Base-by-base conservation (phyloP, 2,329 filamentous ascomycete genomes). In the Fusarium kyushuense region DNA sequence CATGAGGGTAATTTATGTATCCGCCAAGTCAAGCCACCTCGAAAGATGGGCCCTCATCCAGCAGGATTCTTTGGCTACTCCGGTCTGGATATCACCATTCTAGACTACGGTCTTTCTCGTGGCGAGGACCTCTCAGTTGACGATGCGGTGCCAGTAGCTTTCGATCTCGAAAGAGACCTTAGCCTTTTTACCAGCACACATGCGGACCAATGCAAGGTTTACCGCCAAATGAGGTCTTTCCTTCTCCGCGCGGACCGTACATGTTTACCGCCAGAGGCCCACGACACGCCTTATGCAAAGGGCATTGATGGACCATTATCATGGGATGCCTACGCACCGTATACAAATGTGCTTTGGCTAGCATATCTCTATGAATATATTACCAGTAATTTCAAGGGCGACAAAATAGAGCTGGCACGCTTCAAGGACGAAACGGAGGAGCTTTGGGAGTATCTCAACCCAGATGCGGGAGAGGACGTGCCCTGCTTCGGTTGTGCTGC, bases 1-100 rank as follows among this genome's bases (percentile, higher is more conserved):
- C 88, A 90, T 69, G 88, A 90, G 66, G 88, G 88, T 6, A 90
- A 90, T 67, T 76, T 90, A 17, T 90, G 88, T 65, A 82, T 90
- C 47, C 81, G 83, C 5, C 82, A 81, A 53, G 76, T 79, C 1
- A 73, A 78, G 4, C 70, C 80, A 4, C 72, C 81, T 1, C 72
- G 72, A 11, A 70, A 77, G 3, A 76, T 75, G 33, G 74, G 76
- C 6, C 66, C 76, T 42, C 71, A 71, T 16, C 73, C 76, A 5
- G 66, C 54, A 0, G 77, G 80, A 4, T 78, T 80, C 49, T 88
- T 88, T 75, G 87, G 87, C 29, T 85, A 82, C 67, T 90, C 88
- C 0, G 87, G 87, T 2, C 79, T 90, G 6, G 86, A 89, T 56
- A 85, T 90, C 46, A 90, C 88, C 1, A 87, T 90, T 40, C 79